These are phyloP conservation scores for Coccomyxa sp. DNA, from an alignment of 139 green algal genomes.

Conservation along the genomic window DNA sequence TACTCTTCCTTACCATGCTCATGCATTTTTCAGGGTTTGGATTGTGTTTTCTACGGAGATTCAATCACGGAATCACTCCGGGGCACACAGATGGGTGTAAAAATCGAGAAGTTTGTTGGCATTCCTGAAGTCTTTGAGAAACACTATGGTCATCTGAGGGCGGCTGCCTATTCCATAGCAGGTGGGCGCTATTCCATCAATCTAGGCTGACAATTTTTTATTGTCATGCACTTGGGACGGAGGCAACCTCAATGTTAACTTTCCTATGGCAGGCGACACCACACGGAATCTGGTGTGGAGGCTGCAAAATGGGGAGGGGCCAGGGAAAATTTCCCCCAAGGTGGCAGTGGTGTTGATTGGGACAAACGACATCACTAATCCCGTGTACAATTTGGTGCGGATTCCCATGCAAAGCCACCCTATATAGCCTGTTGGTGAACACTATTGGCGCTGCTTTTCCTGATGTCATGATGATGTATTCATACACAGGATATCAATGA, in stretches of 20 bases:
- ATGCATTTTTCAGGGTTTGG: not conserved
- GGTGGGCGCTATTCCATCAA: not conserved
- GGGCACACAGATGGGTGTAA: constrained; percentile 4
- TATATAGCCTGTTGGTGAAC: not conserved
- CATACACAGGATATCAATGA: not conserved
- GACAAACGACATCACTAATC: constrained; percentile 11
- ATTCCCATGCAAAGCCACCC: not conserved
- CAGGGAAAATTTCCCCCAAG: not conserved
- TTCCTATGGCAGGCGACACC: constrained; percentile 7
- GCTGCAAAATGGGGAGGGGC: constrained; percentile 15
- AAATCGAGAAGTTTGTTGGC: not conserved
- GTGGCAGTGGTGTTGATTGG: constrained; percentile 8
- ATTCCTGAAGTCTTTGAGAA: constrained; percentile 3
- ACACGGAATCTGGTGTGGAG: constrained; percentile 5
- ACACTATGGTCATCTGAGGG: constrained; percentile 1
- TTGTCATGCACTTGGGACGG: not conserved
- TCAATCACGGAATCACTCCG: constrained; percentile 1
- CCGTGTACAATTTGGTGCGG: not conserved
- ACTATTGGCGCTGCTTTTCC: not conserved
- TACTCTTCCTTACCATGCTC: too few relatives aligned
- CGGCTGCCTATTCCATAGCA: not conserved
- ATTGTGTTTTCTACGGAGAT: not conserved
- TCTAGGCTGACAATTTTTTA: not conserved
- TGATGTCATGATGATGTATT: too few relatives aligned
- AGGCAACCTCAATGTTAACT: not conserved